A percentile compares a stretch with the other conserved stretches of the same genome.
Conservation (phyloP, 2,329 filamentous ascomycete genomes). For the Talaromyces sp. region DNA sequence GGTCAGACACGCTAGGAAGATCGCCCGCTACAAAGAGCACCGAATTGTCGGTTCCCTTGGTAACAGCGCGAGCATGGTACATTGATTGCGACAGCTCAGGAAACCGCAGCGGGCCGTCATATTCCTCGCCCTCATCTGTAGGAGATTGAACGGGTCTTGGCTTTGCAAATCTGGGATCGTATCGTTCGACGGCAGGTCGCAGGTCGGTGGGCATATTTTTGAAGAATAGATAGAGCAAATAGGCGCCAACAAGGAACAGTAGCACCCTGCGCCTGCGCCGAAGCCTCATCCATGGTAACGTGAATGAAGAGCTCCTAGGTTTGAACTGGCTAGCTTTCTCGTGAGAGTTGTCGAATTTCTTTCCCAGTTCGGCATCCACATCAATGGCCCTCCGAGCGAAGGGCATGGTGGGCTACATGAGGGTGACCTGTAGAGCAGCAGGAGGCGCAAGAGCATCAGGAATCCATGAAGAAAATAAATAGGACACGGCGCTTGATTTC, state of each 20-base stretch:
- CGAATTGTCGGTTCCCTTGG: constrained; percentile 45
- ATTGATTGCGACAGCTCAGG: constrained; percentile 60
- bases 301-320: constrained; percentile 21
- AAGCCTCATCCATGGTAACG: constrained; percentile 29
- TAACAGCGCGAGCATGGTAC: constrained; percentile 53
- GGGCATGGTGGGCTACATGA: constrained; percentile 27
- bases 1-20: constrained; percentile 63
- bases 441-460: constrained; percentile 13
- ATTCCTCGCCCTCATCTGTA: constrained; percentile 28
- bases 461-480: constrained; percentile 13
- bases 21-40: constrained; percentile 75
- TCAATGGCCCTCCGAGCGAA: constrained; percentile 39
- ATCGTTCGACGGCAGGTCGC: constrained; percentile 25
- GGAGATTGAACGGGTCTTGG: neutral
- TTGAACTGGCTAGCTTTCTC: constrained; percentile 25
- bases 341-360: constrained; percentile 58
- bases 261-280: constrained; percentile 47
- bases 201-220: constrained; percentile 56
- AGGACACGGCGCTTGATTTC: neutral
- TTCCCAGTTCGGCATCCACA: constrained; percentile 59
- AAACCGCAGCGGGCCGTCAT: constrained; percentile 67
- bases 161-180: constrained; percentile 19
- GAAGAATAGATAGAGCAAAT: constrained; percentile 59
- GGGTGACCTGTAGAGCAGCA: neutral
- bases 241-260: constrained; percentile 42